phyloP scores from a whole-genome alignment of 2,329 filamentous ascomycete species.

The Monosporascus sp. region DNA sequence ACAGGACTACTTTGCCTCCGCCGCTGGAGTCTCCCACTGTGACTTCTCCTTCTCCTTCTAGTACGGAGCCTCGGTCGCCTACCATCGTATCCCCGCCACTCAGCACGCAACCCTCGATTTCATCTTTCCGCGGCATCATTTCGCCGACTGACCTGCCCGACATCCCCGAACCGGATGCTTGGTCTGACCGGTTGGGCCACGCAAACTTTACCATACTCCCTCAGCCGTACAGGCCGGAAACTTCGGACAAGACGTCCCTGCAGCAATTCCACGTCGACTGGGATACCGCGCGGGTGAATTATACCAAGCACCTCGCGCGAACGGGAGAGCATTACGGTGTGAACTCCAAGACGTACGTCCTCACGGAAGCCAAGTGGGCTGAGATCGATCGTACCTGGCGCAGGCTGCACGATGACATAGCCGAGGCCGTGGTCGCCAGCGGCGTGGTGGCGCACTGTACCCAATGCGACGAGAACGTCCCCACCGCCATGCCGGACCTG shows the following conservation, averaged over 20 bases:
- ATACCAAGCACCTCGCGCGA: constrained; percentile 80
- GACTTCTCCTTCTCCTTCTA: constrained; percentile 45
- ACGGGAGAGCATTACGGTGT: constrained; percentile 86
- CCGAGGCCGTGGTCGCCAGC: constrained; percentile 42
- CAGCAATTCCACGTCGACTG: constrained; percentile 70
- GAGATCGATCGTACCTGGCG: constrained; percentile 74
- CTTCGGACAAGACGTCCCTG: constrained; percentile 50
- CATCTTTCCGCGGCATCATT: constrained; percentile 59
- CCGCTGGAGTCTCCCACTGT: constrained; percentile 83
- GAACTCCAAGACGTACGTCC: constrained; percentile 80
- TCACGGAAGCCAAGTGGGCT: constrained; percentile 86
- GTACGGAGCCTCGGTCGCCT: constrained; percentile 32
- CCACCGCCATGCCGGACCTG: constrained; percentile 63
- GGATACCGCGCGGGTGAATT: constrained; percentile 78
- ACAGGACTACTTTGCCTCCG: constrained; percentile 54
- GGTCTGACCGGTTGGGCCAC: constrained; percentile 81
- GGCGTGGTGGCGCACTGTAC: constrained; percentile 33
- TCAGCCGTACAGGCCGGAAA: constrained; percentile 67
- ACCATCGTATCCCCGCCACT: constrained; percentile 61
- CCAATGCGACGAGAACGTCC: constrained; percentile 49
- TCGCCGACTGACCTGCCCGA: constrained; percentile 36
- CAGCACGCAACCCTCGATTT: constrained; percentile 69
- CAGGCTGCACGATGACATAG: constrained; percentile 59
- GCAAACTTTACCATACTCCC: constrained; percentile 89
- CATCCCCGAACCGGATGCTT: constrained; percentile 64